A percentile compares a stretch with the other conserved stretches of the same genome.
Evolutionary conservation across 1,284 basidiomycete genomes (phyloP).

Genomic region (Trichosporon ovoides): DNA sequence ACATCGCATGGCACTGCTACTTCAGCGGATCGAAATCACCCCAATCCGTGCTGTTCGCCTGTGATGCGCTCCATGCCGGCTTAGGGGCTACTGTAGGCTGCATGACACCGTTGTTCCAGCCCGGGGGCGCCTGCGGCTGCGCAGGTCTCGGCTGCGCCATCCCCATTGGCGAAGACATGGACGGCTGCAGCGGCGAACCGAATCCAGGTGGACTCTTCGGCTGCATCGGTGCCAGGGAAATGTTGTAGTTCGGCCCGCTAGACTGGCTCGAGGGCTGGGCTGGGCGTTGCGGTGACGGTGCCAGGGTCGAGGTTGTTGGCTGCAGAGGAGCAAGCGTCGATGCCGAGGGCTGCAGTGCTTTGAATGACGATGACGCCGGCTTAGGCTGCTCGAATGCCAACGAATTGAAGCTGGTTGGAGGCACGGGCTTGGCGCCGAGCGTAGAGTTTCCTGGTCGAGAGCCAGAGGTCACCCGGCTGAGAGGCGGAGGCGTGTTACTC

Average conservation of each 20-base stretch:
- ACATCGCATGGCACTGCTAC: slow-evolving; percentile 16
- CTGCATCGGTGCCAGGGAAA: slow-evolving; percentile 36
- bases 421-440: slow-evolving; percentile 22
- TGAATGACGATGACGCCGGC: slow-evolving; percentile 9
- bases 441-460: not conserved
- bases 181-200: slow-evolving; percentile 12
- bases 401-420: slow-evolving; percentile 39
- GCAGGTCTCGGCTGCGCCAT: not conserved
- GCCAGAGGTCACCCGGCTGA: not conserved
- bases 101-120: slow-evolving; percentile 41
- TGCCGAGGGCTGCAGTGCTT: slow-evolving; percentile 6
- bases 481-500: slow-evolving; percentile 2
- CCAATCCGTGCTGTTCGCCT: slow-evolving; percentile 35
- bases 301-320: slow-evolving; percentile 10
- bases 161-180: slow-evolving; percentile 5
- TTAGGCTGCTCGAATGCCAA: slow-evolving; percentile 27
- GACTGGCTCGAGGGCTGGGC: not conserved
- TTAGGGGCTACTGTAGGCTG: slow-evolving; percentile 37
- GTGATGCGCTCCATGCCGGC: slow-evolving; percentile 25
- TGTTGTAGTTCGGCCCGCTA: slow-evolving; percentile 43
- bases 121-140: slow-evolving; percentile 32
- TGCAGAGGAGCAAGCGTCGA: slow-evolving; percentile 16
- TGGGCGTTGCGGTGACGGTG: not conserved
- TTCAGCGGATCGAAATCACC: slow-evolving; percentile 47
- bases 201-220: slow-evolving; percentile 12